Evolutionary conservation across 2,329 filamentous ascomycete species (phyloP), one percentile per base, ranked within the genome.

Genomic region (Ophioceras dolichostomum): DNA sequence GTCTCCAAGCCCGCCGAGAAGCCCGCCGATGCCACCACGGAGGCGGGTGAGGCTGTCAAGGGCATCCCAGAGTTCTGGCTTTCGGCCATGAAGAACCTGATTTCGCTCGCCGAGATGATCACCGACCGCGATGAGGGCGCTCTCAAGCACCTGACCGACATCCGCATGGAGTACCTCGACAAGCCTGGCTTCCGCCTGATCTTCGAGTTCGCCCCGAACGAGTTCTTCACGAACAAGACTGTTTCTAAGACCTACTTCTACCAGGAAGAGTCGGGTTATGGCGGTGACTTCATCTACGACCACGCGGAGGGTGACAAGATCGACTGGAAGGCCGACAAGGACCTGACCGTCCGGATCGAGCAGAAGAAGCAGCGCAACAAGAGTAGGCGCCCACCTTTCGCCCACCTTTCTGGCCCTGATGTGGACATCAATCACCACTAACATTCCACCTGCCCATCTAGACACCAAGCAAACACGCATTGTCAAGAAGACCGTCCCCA

Each of bases 291-390:
- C 67, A 96, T 98, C 63, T 98, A 98, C 59, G 91, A 98, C 59
- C 91, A 98, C 58, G 91, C 93, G 40, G 89, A 98, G 61, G 91
- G 93, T 47, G 85, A 94, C 60, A 91, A 94, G 73, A 94, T 98
- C 54, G 82, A 95, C 51, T 98, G 91, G 91, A 91, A 94, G 67
- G 82, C 82, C 53, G 82, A 82, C 53, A 87, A 94, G 63, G 91
- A 98, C 56, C 69, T 98, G 50, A 98, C 91, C 32, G 83, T 96
- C 47, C 81, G 85, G 49, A 70, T 96, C 43, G 91, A 98, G 73
- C 93, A 86, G 73, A 98, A 98, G 78, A 98, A 98, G 74, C 91
- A 98, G 69, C 78, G 91, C 47, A 98, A 98, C 69, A 98, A 96
- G 78, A 96, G 91, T 98, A 71, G 67, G 69, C 37, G n/a, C n/a